A percentile compares a stretch with the other conserved stretches of the same genome.
These are phyloP conservation scores for Saturnispora zaruensis DNA, from an alignment of 805 yeast genomes.

Conservation along the genomic window DNA sequence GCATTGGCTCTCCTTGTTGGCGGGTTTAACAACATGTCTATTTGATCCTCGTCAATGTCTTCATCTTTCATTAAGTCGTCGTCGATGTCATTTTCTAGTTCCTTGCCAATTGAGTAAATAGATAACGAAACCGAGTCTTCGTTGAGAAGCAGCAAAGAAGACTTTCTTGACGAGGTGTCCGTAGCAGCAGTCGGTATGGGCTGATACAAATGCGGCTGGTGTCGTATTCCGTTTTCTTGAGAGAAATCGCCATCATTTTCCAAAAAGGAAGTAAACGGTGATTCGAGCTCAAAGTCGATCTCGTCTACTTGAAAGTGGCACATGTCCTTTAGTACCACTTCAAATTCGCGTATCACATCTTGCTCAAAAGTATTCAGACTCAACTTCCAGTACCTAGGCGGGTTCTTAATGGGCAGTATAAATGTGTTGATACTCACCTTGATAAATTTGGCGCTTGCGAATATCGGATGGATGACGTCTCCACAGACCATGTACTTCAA, in stretches of 20 bases:
- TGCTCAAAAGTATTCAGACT: slow-evolving; percentile 30
- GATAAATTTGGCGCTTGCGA: slow-evolving; percentile 54
- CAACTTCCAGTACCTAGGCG: slow-evolving; percentile 67
- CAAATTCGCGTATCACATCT: slow-evolving; percentile 24
- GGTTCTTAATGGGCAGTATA: slow-evolving; percentile 60
- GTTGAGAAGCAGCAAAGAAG: slow-evolving; percentile 8
- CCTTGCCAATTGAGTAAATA: slow-evolving; percentile 7
- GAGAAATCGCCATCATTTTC: background rate
- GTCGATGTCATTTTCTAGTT: slow-evolving; percentile 6
- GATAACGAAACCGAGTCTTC: slow-evolving; percentile 2
- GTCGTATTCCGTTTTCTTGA: background rate
- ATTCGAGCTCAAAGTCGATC: slow-evolving; percentile 3
- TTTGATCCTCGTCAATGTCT: background rate
- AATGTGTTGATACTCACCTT: slow-evolving; percentile 41
- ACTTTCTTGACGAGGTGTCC: slow-evolving; percentile 6
- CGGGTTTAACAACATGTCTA: background rate
- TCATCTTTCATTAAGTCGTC: slow-evolving; percentile 3
- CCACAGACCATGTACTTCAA: slow-evolving; percentile 62
- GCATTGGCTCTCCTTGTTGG: background rate
- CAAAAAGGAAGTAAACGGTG: slow-evolving; percentile 11
- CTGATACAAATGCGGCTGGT: slow-evolving; percentile 4
- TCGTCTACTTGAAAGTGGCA: slow-evolving; percentile 12
- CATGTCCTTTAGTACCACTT: slow-evolving; percentile 16
- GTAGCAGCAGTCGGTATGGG: slow-evolving; percentile 7
- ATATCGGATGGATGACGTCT: slow-evolving; percentile 61